Percentiles rank a stretch among this genome's conserved stretches.
Evolutionary conservation across 768 basidiomycete species (phyloP).

Genomic region (Lentinula edodes): DNA sequence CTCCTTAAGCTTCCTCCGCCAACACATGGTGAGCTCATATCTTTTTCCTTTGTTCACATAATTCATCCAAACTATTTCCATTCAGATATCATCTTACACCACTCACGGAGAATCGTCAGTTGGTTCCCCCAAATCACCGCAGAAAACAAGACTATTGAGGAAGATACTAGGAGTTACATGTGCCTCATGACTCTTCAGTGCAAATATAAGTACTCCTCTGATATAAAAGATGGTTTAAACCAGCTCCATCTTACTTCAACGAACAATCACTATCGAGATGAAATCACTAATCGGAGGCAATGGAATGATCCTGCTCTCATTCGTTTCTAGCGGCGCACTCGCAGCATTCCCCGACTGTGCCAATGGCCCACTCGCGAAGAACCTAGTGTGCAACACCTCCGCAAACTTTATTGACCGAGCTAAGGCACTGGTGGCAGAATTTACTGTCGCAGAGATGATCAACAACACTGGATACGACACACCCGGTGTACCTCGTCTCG

Average conservation of each 20-base stretch:
- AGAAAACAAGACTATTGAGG: background rate
- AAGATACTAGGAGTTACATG: background rate
- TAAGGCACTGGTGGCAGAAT: conserved; percentile 39
- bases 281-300: background rate
- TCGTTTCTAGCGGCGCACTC: background rate
- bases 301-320: background rate
- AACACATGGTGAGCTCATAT: background rate
- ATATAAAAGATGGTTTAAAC: background rate
- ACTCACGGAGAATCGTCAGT: background rate
- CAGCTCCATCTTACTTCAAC: background rate
- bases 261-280: background rate
- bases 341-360: conserved; percentile 6
- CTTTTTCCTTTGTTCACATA: background rate
- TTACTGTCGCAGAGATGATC: conserved; percentile 47
- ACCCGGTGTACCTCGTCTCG: conserved; percentile 48
- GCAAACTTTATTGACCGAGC: conserved; percentile 28
- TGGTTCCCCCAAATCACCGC: background rate
- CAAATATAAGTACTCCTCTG: background rate
- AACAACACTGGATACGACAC: conserved; percentile 44
- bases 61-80: background rate
- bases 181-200: background rate
- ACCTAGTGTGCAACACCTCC: conserved; percentile 4
- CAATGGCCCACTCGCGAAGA: conserved; percentile 1
- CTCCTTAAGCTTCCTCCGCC: background rate
- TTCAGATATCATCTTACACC: background rate